phyloP scores from a whole-genome alignment of 2,329 filamentous ascomycete genomes.

The Aschersonia sp. region DNA sequence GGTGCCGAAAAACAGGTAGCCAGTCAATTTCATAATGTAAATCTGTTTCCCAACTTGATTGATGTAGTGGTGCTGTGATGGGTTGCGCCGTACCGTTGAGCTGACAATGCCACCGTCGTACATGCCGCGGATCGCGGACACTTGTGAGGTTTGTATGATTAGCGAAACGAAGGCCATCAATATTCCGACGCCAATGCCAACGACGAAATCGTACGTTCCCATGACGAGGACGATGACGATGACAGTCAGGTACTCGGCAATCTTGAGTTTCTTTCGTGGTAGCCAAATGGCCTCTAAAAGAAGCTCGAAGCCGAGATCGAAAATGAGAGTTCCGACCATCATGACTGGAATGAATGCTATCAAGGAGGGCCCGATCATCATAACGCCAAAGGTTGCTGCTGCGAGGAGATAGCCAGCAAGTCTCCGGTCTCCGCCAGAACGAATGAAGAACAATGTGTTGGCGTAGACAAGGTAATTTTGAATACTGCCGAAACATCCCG shows the following conservation, averaged over 20 bases:
- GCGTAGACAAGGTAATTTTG: conserved; percentile 96
- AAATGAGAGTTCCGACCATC: conserved; percentile 92
- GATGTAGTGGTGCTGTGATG: conserved; percentile 75
- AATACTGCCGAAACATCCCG: conserved; percentile 76
- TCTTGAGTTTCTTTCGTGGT: conserved; percentile 76
- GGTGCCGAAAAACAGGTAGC: conserved; percentile 96
- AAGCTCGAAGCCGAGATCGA: conserved; percentile 84
- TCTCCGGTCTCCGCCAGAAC: conserved; percentile 76
- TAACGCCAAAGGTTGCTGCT: conserved; percentile 60
- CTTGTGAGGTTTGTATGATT: conserved; percentile 79
- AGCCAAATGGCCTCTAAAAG: conserved; percentile 78
- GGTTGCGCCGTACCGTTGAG: conserved; percentile 84
- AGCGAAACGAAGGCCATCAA: conserved; percentile 81
- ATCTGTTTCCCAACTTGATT: conserved; percentile 78
- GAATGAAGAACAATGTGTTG: conserved; percentile 93
- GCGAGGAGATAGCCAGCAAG: conserved; percentile 79
- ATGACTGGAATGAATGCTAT: conserved; percentile 94
- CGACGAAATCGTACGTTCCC: conserved; percentile 93
- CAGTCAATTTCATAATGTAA: conserved; percentile 78
- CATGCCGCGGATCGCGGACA: conserved; percentile 78
- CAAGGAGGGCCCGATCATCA: conserved; percentile 72
- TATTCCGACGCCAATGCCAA: conserved; percentile 85
- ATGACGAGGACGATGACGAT: conserved; percentile 85
- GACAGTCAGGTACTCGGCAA: conserved; percentile 80
- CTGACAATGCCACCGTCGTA: conserved; percentile 81